Base-by-base conservation (phyloP, 202 grass and related monocot genomes). In the Thinopyrum obtusiflorum region DNA sequence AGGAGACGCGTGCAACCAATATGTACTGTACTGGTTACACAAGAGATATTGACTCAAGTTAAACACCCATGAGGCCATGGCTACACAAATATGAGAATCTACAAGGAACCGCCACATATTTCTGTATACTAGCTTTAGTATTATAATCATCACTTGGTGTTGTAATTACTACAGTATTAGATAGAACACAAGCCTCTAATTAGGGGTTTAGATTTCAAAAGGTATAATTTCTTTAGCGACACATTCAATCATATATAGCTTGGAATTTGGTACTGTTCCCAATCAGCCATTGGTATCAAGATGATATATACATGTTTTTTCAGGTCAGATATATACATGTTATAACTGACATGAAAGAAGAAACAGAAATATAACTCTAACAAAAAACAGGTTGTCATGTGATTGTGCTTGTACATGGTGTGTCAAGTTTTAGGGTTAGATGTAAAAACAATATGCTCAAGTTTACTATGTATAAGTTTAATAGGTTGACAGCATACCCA, bases 401-500 rank as follows among this genome's bases (percentile, higher is more conserved):
- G 73, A 57, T 14, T 37, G 6, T 32, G 25, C 44, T 37, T 14
- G 18, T 44, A 46, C 18, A 12, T 29, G 24, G 29, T 36, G 11
- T 81, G 21, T 40, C 15, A 28, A 7, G 11, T 51, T 66, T 26
- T 62, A 20, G 2, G 25, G 25, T 70, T n/a, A 35, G 24, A 78
- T 79, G 11, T 13, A 28, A 63, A 29, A 63, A 27, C 10, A 63
- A 63, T 39, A 72, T 60, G 35, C 21, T 59, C 21, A 23, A 74
- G 1, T 68, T 73, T 10, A 55, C 6, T 46, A 29, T 59, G 55
- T 59, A 42, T 44, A 10, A 59, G 55, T 23, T 59, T 21, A 9
- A 25, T 83, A 77, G 44, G 4, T 75, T 7, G 51, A 62, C 26
- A 33, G 21, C 40, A 73, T 26, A 99, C 97, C 97, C 97, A 57